These are phyloP conservation scores for Ensete glaucum DNA, from an alignment of 176 grass and related monocot genomes.

Conservation along the genomic window DNA sequence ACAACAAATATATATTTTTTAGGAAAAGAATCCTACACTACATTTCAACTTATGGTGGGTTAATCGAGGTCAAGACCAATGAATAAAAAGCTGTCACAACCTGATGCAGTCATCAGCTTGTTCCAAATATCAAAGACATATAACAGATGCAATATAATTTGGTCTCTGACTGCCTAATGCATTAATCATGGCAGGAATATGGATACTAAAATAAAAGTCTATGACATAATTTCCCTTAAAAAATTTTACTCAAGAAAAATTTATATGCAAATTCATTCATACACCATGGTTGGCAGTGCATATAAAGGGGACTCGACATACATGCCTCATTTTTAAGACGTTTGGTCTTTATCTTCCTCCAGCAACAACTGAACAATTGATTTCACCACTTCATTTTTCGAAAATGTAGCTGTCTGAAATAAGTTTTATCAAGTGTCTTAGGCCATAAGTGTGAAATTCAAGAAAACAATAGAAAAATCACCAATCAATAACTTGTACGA, in stretches of 20 bases:
- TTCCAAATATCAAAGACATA: no score
- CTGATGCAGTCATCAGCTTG: no score
- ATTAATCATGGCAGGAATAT: not conserved
- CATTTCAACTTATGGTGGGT: no score
- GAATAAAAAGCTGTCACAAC: no score
- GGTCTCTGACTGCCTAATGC: not conserved
- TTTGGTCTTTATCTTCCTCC: constrained; percentile 76
- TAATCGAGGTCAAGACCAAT: no score
- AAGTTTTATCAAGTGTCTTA: constrained; percentile 1
- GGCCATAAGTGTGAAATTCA: constrained; percentile 1
- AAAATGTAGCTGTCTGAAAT: constrained; percentile 66
- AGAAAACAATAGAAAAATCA: constrained; percentile 8
- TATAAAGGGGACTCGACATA: not conserved
- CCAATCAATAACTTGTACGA: not conserved
- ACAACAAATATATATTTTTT: no score
- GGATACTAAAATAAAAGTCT: not conserved
- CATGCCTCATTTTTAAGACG: constrained; percentile 37
- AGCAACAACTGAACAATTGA: constrained; percentile 87
- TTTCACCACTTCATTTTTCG: constrained; percentile 76
- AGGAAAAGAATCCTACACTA: no score
- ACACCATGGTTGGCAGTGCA: not conserved
- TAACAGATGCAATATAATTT: not conserved
- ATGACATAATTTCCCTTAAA: not conserved
- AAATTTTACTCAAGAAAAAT: not conserved
- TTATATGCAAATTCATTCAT: not conserved